Evolutionary conservation across 108 stramenopile species (phyloP), one percentile per base, ranked within the genome.

Genomic region (Cyclotella sp.): DNA sequence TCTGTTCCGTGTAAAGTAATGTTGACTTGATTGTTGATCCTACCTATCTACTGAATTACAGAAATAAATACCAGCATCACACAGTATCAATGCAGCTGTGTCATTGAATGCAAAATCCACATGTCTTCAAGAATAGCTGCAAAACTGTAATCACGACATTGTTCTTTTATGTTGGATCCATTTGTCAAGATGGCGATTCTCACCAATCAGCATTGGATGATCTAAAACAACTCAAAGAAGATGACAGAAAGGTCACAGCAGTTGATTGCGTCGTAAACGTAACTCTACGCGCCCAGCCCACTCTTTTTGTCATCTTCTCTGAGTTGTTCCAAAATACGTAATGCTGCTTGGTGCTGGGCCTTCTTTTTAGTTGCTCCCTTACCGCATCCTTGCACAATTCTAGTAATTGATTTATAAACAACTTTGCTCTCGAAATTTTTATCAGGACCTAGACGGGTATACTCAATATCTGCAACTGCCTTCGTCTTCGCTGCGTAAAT

Each of bases 401-500:
- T 28, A 68, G 45, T 47, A 0, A 62, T 49, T 18, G 72, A 68
- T 7, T 47, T 67, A 60, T 61, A 80, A 27, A 45, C 42, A 13
- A 44, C 24, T 44, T 60, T 80, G 47, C 72, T 73, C 10, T 63
- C 29, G 52, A 80, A 80, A 27, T 42, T 55, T 0, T 60, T 63
- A 54, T 74, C 72, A 46, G 68, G 46, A 0, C 72, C 59, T 14
- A 2, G 15, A 29, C 44, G 57, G 24, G 73, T 51, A 45, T 42
- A 74, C 41, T 73, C 79, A 9, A 1, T 53, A 30, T 62, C 66
- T 53, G 14, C 21, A 19, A 80, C 61, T 19, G 72, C 79, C 51
- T 68, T 73, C 19, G 79, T 80, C 41, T 80, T 80, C 12, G 79
- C 79, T 26, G 72, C 72, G 59, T 80, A 73, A 46, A 54, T 74